Evolutionary conservation across 306 rosid species (phyloP), one percentile per base, ranked within the genome.

Genomic region (Astragalus glycyphyllos): DNA sequence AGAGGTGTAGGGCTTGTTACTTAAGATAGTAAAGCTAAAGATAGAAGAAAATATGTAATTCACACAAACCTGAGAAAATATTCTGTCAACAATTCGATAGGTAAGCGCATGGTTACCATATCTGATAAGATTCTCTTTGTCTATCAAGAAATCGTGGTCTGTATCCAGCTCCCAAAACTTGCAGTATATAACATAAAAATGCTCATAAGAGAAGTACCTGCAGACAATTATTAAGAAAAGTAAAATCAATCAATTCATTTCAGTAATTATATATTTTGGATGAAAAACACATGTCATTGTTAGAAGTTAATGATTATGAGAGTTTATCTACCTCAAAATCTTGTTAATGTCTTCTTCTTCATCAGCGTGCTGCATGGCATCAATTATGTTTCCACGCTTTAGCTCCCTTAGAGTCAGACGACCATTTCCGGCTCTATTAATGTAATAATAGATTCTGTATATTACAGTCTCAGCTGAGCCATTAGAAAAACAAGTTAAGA

Each of bases 141-240:
- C 96, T 71, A 95, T 91, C 88, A 95, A 77, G 85, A 95, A 95
- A 84, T 95, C 99, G 55, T 95, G 99, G 76, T 95, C 99, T 48
- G 91, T 79, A 78, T 95, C 99, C 90, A 95, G 92, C 96, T 95
- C 99, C 99, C 99, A 95, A 75, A 95, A 95, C 83, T 95, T 95
- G 89, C 99, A 95, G 88, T 95, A 95, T 83, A 95, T 91, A 61
- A 95, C 99, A 82, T 95, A 95, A 80, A 95, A 95, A 83, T 95
- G 97, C 83, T 95, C 99, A 75, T 95, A 95, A 0, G 99, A 95
- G 85, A 95, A 95, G 88, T 95, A 95, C 83, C 99, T 91, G 81
- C 68, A 70, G 37, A 64, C 32, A 48, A 80, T 61, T 73, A 53
- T 56, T 34, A 75, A 20, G 55, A 44, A 54, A 53, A 56, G 46